Evolutionary conservation across 441 rosid species (phyloP).

Genomic region (Erodium texanum): DNA sequence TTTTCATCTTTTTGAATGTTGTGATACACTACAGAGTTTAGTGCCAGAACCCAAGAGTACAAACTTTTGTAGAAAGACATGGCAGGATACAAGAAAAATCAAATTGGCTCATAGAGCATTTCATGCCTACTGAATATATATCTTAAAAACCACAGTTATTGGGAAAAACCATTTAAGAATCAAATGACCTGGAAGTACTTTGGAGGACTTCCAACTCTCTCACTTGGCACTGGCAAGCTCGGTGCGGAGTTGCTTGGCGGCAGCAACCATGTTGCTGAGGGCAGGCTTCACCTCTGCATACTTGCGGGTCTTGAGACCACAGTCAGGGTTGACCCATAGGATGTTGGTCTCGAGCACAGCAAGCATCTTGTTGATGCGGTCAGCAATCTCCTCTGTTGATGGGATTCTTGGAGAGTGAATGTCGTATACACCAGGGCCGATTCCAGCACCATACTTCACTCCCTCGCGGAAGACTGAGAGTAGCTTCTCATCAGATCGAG

Average conservation of each 20-base stretch:
- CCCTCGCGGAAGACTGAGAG: constrained; percentile 97
- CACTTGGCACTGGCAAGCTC: constrained; percentile 80
- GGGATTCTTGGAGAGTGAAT: constrained; percentile 97
- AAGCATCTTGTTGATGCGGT: constrained; percentile 91
- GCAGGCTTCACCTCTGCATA: constrained; percentile 90
- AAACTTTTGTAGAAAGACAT: not conserved
- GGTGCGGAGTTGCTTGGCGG: constrained; percentile 83
- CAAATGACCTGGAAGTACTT: not conserved
- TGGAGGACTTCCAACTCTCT: constrained; percentile 14
- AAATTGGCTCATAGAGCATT: constrained; percentile 6
- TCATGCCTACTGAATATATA: not conserved
- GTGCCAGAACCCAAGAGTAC: not conserved
- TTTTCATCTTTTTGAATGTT: too few relatives aligned
- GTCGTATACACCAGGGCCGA: constrained; percentile 93
- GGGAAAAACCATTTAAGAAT: constrained; percentile 12
- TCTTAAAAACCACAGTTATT: not conserved
- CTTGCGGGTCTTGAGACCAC: constrained; percentile 93
- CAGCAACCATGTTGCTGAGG: constrained; percentile 78
- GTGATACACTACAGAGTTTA: not conserved
- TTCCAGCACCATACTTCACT: constrained; percentile 94
- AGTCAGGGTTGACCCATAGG: constrained; percentile 98
- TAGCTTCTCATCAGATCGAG: constrained; percentile 92
- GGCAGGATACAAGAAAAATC: not conserved
- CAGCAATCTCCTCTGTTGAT: constrained; percentile 80
- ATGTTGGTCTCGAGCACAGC: constrained; percentile 85